Evolutionary conservation across 2,329 filamentous ascomycete genomes (phyloP), one percentile per base, ranked within the genome.

Genomic region (Alternaria triticimaculans): DNA sequence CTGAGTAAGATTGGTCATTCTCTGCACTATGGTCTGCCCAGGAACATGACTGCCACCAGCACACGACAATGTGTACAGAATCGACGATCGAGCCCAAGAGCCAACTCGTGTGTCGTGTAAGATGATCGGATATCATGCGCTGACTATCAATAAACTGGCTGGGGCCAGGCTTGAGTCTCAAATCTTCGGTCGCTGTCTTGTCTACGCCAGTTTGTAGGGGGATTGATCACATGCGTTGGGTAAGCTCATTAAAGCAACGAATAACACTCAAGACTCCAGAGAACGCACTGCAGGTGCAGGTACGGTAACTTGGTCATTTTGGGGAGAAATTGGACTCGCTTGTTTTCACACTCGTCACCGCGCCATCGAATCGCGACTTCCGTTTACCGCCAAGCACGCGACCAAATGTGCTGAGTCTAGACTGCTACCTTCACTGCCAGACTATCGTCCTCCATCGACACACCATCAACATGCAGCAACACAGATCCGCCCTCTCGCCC

Each of bases 391-490:
- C 54, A 56, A 56, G 49, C 54, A 21, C 25, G 15, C 25, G 5
- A 48, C 20, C 49, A 23, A 8, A 41, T 6, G 21, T 37, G 7
- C 30, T 37, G 6, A 4, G 7, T 26, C 14, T 56, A 15, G 6
- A 23, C 14, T 18, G 11, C n/a, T 46, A 33, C 26, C 20, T 46
- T 12, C 9, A 18, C 25, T 20, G 6, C 10, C 18, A 6, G 5
- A 46, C 9, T 43, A 14, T 14, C 5, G 12, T 4, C 14, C 25
- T 48, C 14, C 12, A 33, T 26, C 5, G 15, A n/a, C 14, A 46
- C 20, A 26, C 28, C 11, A 20, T 30, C 25, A 59, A 20, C 14
- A 62, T 62, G 60, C 48, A 62, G 23, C 48, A 59, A 3, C 28
- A 43, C 10, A 57, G 18, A 41, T 20, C 21, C 1, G 30, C 18